Percentiles rank a stretch among this genome's conserved stretches.
phyloP scores from a whole-genome alignment of 345 rosid species.

The Aquilaria malaccensis region DNA sequence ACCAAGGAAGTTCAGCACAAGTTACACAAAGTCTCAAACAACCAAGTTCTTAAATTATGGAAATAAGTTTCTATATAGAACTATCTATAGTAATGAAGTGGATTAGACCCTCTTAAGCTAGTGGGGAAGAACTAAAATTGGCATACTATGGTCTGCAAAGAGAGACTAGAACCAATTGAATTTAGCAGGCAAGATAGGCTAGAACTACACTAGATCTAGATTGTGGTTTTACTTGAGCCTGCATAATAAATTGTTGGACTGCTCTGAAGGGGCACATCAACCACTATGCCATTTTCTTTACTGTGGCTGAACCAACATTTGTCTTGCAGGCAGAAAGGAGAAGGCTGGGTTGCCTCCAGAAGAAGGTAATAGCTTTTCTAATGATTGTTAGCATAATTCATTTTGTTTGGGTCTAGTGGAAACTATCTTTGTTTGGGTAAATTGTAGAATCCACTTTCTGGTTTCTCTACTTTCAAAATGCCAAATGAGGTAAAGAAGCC shows the following conservation, averaged over 20 bases:
- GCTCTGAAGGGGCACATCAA: not conserved
- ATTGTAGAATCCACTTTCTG: not conserved
- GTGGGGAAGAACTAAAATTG: no score
- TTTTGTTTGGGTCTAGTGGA: not conserved
- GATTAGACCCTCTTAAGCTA: no score
- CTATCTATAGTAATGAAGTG: no score
- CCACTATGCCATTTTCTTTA: not conserved
- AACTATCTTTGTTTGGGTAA: not conserved
- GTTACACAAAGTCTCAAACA: no score
- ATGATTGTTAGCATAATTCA: not conserved
- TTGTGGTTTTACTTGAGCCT: not conserved
- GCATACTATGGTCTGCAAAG: no score
- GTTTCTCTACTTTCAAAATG: no score
- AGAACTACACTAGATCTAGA: not conserved
- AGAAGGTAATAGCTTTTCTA: conserved; percentile 43
- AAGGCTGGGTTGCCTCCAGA: conserved; percentile 91
- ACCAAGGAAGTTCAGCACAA: no score
- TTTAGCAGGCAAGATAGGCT: no score
- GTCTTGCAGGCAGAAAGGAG: conserved; percentile 82
- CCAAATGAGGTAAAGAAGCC: no score
- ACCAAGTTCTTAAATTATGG: no score
- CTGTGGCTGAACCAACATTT: conserved; percentile 3
- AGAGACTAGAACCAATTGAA: no score
- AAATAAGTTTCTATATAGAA: no score
- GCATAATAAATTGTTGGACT: not conserved